Evolutionary conservation across 1,284 basidiomycete species (phyloP), one percentile per base, ranked within the genome.

Genomic region (Sanghuangporus sanghuang): DNA sequence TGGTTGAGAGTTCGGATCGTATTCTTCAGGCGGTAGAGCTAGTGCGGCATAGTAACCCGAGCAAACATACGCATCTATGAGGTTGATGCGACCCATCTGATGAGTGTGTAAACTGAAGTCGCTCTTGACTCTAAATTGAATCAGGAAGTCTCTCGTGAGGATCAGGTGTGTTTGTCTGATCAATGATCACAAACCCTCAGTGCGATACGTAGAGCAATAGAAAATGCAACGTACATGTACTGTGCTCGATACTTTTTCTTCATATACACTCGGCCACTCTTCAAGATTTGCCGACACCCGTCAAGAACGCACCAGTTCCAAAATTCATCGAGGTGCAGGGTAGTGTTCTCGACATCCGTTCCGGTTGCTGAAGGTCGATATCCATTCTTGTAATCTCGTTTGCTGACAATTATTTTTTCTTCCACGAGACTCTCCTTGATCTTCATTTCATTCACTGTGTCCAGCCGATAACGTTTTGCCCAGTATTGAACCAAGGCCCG

Each of bases 271-370:
- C 85, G 84, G 0, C 93, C 93, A 6, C 82, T 81, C 69, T 85
- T 86, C 42, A 86, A 73, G 60, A 95, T 85, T 7, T 89, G 81
- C 64, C 85, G 82, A 69, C 93, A 95, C 6, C 83, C 85, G 48
- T 89, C 83, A 66, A 94, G 71, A 4, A 85, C 78, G 72, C 92
- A 95, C 93, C 91, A 93, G 68, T 88, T 89, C 78, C 90, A 93
- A 58, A 92, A 74, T 7, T 79, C 77, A 60, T 81, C 78, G 57
- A 92, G 73, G 32, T 85, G 82, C 2, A 85, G 81, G 42, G 85
- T 75, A 8, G 82, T 77, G 6, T 77, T 75, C 32, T 83, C 81
- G 21, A 79, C 75, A 69, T 85, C 81, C 1, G 77, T 74, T 1
- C 82, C 80, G 5, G 78, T 73, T 67, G 85, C 83, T 16, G 81